Conservation (phyloP, 768 basidiomycete species). For the Rhizopogon vinicolor region DNA sequence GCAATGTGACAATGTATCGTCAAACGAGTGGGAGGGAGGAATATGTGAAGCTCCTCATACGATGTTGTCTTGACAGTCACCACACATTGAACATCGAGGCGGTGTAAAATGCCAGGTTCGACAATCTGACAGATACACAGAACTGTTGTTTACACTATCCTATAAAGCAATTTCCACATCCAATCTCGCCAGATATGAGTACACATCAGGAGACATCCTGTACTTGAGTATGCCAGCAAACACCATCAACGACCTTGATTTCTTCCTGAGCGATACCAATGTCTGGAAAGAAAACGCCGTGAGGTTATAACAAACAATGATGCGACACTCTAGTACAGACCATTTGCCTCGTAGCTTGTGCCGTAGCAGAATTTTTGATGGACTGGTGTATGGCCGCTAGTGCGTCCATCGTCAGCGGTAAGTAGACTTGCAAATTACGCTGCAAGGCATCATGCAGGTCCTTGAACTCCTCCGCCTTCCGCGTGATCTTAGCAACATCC, state of each 20-base stretch:
- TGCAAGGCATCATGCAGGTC: slow-evolving; percentile 83
- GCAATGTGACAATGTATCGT: background rate
- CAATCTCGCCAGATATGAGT: slow-evolving; percentile 79
- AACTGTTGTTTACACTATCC: background rate
- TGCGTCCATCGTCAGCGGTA: slow-evolving; percentile 90
- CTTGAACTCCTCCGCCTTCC: slow-evolving; percentile 85
- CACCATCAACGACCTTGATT: slow-evolving; percentile 81
- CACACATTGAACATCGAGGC: too few relatives aligned
- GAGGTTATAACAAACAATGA: slow-evolving; percentile 12
- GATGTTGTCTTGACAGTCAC: too few relatives aligned
- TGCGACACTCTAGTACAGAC: slow-evolving; percentile 36
- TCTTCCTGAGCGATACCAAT: slow-evolving; percentile 62
- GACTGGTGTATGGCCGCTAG: slow-evolving; percentile 79
- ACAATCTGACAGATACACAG: background rate
- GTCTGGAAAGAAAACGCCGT: slow-evolving; percentile 38
- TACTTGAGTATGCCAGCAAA: slow-evolving; percentile 88
- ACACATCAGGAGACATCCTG: slow-evolving; percentile 86
- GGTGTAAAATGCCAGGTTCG: too few relatives aligned
- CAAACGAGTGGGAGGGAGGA: too few relatives aligned
- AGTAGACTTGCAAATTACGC: slow-evolving; percentile 83
- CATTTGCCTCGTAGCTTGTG: slow-evolving; percentile 75
- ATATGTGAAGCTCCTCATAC: too few relatives aligned
- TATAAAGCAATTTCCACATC: slow-evolving; percentile 83
- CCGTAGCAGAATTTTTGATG: slow-evolving; percentile 63
- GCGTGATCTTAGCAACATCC: slow-evolving; percentile 81